phyloP scores from a whole-genome alignment of 2,329 filamentous ascomycete genomes.

The Paraconiothyrium brasiliense region DNA sequence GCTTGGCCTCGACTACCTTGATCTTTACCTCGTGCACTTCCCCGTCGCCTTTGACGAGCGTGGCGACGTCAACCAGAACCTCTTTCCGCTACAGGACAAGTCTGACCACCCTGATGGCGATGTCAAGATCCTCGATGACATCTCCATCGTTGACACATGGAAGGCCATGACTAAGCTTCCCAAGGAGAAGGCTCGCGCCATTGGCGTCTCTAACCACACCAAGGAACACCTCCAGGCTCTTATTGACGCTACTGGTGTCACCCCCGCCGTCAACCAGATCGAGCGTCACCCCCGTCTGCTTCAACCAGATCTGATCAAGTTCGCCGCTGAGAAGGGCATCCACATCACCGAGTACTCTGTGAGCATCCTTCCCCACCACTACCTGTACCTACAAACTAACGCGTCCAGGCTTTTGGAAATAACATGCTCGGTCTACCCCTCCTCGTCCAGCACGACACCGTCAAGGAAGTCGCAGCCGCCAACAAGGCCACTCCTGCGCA shows the following conservation, averaged over 20 bases:
- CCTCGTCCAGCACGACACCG: constrained; percentile 63
- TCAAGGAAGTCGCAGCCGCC: constrained; percentile 71
- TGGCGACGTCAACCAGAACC: constrained; percentile 44
- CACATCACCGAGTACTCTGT: constrained; percentile 44
- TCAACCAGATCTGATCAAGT: constrained; percentile 40
- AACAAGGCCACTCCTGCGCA: constrained; percentile 75
- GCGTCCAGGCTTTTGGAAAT: constrained; percentile 65
- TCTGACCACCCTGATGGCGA: constrained; percentile 21
- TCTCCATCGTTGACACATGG: constrained; percentile 58
- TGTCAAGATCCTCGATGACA: constrained; percentile 60
- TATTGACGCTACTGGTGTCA: constrained; percentile 55
- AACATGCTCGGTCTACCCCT: constrained; percentile 62
- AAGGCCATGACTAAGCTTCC: constrained; percentile 52
- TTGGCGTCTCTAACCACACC: constrained; percentile 44
- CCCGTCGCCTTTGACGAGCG: constrained; percentile 63
- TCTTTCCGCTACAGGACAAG: constrained; percentile 32
- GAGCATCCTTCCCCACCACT: constrained; percentile 45
- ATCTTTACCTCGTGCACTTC: constrained; percentile 83
- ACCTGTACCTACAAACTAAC: constrained; percentile 68
- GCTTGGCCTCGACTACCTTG: constrained; percentile 88
- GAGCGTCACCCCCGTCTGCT: constrained; percentile 42
- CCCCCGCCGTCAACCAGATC: constrained; percentile 42
- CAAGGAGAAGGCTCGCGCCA: constrained; percentile 45
- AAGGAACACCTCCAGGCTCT: constrained; percentile 59
- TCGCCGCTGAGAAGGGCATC: constrained; percentile 42